Base-by-base conservation (phyloP, 768 basidiomycete genomes). In the Ramaria sp. region DNA sequence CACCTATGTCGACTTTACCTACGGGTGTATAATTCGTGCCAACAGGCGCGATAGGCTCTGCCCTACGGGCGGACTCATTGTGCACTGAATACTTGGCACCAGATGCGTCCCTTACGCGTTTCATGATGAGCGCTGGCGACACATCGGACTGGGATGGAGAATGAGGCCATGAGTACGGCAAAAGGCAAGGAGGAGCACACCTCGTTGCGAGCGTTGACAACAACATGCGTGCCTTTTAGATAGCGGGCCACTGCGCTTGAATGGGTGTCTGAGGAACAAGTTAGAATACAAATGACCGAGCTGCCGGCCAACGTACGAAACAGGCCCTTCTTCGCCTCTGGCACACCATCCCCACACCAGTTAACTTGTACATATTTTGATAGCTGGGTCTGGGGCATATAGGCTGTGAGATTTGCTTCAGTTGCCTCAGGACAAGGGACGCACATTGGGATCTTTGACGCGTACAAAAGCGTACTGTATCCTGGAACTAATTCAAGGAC, bases 261-360 rank as follows among this genome's bases (percentile, higher is more conserved):
- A 68, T 97, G 94, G 7, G 83, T 85, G 65, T 91, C 72, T 75
- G 58, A 15, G 30, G 33, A 24, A 4, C 5, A 15, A 37, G 19
- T 38, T 15, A 51, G 24, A n/a, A 7, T 22, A 45, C 20, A 31
- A 20, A 12, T 17, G 38, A 22, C 20, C 38, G 31, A 6, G 11
- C 22, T 31, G 12, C 41, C 30, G 51, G 22, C 12, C 17, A 10
- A 65, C 71, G 42, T 55, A 72, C 72, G 86, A 73, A 95, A 95
- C 22, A 96, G 76, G 7, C 95, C 95, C 68, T 98, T 98, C 70
- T 89, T 86, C 19, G 77, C 76, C 68, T 84, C 91, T 12, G 95
- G 95, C 1, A 98, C 95, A 58, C 95, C 95, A 65, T 95, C 94
- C 45, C 95, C 95, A 63, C 91, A 92, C 94, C 95, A 96, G 64